Percentiles rank a stretch among this genome's conserved stretches.
phyloP scores from a whole-genome alignment of 2,329 filamentous ascomycete species.

The Monilinia vaccinii-corymbosi region DNA sequence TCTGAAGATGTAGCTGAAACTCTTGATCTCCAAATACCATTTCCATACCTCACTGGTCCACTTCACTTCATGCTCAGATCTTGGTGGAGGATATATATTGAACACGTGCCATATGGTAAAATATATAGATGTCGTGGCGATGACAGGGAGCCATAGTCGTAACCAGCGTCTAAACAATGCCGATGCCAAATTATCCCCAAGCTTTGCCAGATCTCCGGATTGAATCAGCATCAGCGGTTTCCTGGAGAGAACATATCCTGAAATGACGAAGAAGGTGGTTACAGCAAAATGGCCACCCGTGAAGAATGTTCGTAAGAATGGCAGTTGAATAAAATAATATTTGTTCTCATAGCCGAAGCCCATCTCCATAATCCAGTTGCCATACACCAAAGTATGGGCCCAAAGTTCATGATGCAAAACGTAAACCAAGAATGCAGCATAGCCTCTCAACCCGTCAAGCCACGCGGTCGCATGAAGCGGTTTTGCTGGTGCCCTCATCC shows the following conservation, averaged over 20 bases:
- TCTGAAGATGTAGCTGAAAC: slow-evolving; percentile 59
- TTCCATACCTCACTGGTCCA: slow-evolving; percentile 23
- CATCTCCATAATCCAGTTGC: slow-evolving; percentile 18
- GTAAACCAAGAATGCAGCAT: slow-evolving; percentile 40
- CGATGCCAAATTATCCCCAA: slow-evolving; percentile 35
- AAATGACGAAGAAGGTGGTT: slow-evolving; percentile 41
- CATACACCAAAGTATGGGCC: slow-evolving; percentile 25
- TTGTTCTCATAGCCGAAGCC: slow-evolving; percentile 28
- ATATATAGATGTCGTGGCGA: slow-evolving; percentile 35
- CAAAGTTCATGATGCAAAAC: slow-evolving; percentile 35
- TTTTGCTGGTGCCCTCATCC: slow-evolving; percentile 5
- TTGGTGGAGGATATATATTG: slow-evolving; percentile 14
- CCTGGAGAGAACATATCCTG: slow-evolving; percentile 37
- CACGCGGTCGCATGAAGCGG: slow-evolving; percentile 18
- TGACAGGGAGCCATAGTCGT: slow-evolving; percentile 37
- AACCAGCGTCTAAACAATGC: slow-evolving; percentile 39
- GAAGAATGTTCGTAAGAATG: slow-evolving; percentile 50
- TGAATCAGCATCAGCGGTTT: slow-evolving; percentile 36
- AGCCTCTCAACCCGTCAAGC: slow-evolving; percentile 40
- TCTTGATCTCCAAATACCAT: slow-evolving; percentile 46
- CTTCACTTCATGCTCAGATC: slow-evolving; percentile 13
- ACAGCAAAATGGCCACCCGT: slow-evolving; percentile 52
- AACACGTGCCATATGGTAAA: slow-evolving; percentile 25
- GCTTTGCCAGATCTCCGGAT: slow-evolving; percentile 29
- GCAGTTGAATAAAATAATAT: slow-evolving; percentile 38